A percentile compares a stretch with the other conserved stretches of the same genome.
phyloP scores from a whole-genome alignment of 2,329 filamentous ascomycete genomes.

The Pseudocercospora eumusae region DNA sequence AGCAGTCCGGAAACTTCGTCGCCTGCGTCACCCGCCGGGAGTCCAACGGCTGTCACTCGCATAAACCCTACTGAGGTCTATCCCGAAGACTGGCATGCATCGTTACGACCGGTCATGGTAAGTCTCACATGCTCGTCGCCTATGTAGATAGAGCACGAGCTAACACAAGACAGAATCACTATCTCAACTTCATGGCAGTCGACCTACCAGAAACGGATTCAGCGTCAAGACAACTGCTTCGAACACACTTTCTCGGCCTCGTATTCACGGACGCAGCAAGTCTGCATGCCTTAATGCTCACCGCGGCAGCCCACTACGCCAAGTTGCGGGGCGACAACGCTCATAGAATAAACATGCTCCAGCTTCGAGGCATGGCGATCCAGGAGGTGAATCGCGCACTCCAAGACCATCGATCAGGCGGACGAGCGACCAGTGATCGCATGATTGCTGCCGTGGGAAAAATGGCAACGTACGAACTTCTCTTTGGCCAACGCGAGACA shows the following conservation, averaged over 20 bases:
- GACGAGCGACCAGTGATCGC: slow-evolving; percentile 43
- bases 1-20: slow-evolving; percentile 34
- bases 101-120: slow-evolving; percentile 38
- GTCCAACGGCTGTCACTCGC: slow-evolving; percentile 14
- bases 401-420: slow-evolving; percentile 29
- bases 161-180: slow-evolving; percentile 34
- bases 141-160: not conserved
- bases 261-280: slow-evolving; percentile 45
- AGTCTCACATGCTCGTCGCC: slow-evolving; percentile 2
- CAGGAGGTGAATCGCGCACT: slow-evolving; percentile 47
- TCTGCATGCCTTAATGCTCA: slow-evolving; percentile 47
- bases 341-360: slow-evolving; percentile 43
- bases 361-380: slow-evolving; percentile 50
- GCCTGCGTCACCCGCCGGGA: slow-evolving; percentile 21
- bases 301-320: slow-evolving; percentile 47
- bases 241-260: slow-evolving; percentile 46
- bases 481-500: slow-evolving; percentile 48
- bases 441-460: slow-evolving; percentile 53
- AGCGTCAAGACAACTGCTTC: slow-evolving; percentile 40
- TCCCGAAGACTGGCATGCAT: slow-evolving; percentile 43
- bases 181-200: slow-evolving; percentile 42
- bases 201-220: slow-evolving; percentile 48
- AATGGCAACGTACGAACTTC: slow-evolving; percentile 57
- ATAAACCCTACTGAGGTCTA: slow-evolving; percentile 40
- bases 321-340: slow-evolving; percentile 36